phyloP scores from a whole-genome alignment of 306 rosid species.

The Bauhinia variegata region DNA sequence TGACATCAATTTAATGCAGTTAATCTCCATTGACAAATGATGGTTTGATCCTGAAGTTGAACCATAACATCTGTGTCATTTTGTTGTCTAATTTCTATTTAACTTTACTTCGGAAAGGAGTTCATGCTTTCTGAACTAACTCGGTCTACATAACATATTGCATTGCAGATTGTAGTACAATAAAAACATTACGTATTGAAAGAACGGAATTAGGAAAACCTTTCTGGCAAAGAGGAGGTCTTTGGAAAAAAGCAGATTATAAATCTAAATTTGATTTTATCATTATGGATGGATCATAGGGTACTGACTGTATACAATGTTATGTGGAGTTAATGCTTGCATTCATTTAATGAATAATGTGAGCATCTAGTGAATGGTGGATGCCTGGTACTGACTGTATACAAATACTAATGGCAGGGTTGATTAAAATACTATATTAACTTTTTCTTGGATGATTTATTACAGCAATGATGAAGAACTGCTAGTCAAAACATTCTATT shows the following conservation, averaged over 20 bases:
- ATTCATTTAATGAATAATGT: neutral
- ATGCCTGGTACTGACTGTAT: neutral
- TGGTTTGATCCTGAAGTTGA: slow-evolving; percentile 21
- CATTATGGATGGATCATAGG: neutral
- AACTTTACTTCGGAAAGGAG: neutral
- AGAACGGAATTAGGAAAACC: neutral
- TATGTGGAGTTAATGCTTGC: slow-evolving; percentile 11
- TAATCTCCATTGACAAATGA: neutral
- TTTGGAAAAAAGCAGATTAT: neutral
- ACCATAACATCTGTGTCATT: neutral
- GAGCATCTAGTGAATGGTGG: neutral
- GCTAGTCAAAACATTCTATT: neutral
- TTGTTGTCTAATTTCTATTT: neutral
- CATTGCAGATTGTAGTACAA: neutral
- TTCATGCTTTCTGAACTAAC: neutral
- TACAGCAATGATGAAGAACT: neutral
- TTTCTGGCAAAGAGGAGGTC: neutral
- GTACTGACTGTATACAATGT: neutral
- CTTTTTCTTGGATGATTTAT: neutral
- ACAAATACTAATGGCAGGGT: neutral
- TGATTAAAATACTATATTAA: neutral
- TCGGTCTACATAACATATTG: slow-evolving; percentile 11
- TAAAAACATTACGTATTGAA: neutral
- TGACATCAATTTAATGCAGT: slow-evolving; percentile 12
- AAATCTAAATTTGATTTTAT: slow-evolving; percentile 5